phyloP scores from a whole-genome alignment of 345 rosid genomes.

The Litchi chinensis region DNA sequence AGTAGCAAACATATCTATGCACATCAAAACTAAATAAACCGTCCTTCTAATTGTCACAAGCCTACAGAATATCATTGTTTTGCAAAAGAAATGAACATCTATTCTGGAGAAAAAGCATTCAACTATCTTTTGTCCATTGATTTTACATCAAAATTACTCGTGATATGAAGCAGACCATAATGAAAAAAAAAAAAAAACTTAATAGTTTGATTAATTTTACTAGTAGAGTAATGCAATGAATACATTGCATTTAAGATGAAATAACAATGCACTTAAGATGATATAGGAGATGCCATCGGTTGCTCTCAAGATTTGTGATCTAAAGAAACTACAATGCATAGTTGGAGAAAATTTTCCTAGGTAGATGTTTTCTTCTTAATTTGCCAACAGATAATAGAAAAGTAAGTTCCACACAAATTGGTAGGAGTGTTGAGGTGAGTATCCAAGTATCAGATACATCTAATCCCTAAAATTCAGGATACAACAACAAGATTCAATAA shows the following conservation, averaged over 20 bases:
- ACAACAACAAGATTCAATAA: neutral
- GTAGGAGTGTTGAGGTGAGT: neutral
- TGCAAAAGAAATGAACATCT: neutral
- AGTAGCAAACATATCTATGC: conserved; percentile 86
- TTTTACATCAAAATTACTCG: neutral
- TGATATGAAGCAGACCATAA: neutral
- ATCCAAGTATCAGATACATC: conserved; percentile 4
- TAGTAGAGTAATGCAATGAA: neutral
- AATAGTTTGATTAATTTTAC: neutral
- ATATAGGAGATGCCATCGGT: too few species aligned
- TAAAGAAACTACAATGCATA: too few species aligned
- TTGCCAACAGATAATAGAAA: too few species aligned
- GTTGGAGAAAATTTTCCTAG: too few species aligned
- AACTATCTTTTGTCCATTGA: neutral
- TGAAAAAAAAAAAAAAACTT: too few species aligned
- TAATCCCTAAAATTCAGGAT: neutral
- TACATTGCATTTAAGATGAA: neutral
- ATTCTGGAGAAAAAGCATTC: conserved; percentile 15
- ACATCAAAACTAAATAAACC: conserved; percentile 81
- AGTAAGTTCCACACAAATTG: neutral
- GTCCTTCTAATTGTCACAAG: conserved; percentile 78
- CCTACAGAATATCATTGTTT: conserved; percentile 49
- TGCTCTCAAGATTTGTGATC: too few species aligned
- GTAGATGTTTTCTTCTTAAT: neutral
- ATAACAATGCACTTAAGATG: too few species aligned